Base-by-base conservation (phyloP, 2,329 filamentous ascomycete genomes). In the Fusarium denticulatum region DNA sequence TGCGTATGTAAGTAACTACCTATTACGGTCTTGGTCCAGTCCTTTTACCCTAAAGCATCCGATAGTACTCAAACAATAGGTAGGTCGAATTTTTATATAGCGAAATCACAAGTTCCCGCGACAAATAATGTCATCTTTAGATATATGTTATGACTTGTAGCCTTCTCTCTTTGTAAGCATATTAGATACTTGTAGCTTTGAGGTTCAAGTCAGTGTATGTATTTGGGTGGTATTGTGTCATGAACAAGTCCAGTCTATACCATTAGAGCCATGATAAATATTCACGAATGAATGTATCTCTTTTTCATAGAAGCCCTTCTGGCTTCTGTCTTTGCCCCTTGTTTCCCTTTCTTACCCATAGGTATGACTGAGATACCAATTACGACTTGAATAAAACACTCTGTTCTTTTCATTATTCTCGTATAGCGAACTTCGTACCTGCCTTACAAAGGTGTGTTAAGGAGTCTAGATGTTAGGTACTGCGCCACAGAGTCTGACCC, bases 401-500 rank as follows among this genome's bases (percentile, higher is more conserved):
- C 24, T 53, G 10, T 28, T 53, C 18, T 12, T 53, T 22, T 26
- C 14, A 53, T 52, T 32, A 26, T 61, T 67, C 26, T 40, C 49
- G 42, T 56, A 47, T 64, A 28, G n/a, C 16, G 13, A 36, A 52
- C 30, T 52, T 24, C 18, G n/a, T 52, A 52, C 30, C 32, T 36
- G 16, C n/a, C 30, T 34, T 52, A 18, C 8, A 32, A 18, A 52
- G 47, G 30, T 32, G 28, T 24, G 47, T 20, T 34, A 32, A 39
- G 40, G 52, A 28, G 45, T 47, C 45, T 37, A 32, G 30, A 50
- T 37, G 30, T 39, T 49, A n/a, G n/a, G n/a, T n/a, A 30, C 71
- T 72, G 59, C 53, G 60, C 71, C 71, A 52, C 66, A 36, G 34
- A 37, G 45, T 47, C 34, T 52, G 13, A 20, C 47, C 28, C 28